These are phyloP conservation scores for Boletus fagicola DNA, from an alignment of 768 basidiomycete species.

Conservation along the genomic window DNA sequence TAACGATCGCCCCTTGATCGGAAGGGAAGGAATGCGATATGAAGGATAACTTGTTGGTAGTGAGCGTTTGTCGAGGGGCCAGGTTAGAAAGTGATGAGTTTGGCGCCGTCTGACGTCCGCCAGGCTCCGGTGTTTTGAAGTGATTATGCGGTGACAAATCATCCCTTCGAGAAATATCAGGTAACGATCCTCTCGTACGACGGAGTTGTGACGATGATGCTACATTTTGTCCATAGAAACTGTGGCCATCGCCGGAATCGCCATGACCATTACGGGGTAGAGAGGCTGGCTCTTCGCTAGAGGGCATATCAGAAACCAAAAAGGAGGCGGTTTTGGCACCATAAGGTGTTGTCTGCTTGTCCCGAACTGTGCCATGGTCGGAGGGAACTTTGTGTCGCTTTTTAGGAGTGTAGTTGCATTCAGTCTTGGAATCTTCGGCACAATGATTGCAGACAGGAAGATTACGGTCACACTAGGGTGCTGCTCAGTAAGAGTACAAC, in stretches of 20 bases:
- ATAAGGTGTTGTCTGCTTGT: slow-evolving; percentile 41
- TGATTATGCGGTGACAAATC: slow-evolving; percentile 16
- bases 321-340: slow-evolving; percentile 49
- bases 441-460: slow-evolving; percentile 72
- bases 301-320: slow-evolving; percentile 41
- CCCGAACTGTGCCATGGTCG: slow-evolving; percentile 39
- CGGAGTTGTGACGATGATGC: slow-evolving; percentile 35
- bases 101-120: slow-evolving; percentile 18
- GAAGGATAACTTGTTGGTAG: slow-evolving; percentile 38
- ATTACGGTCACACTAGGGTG: slow-evolving; percentile 63
- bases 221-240: slow-evolving; percentile 50
- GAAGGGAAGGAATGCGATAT: slow-evolving; percentile 43
- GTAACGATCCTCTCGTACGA: slow-evolving; percentile 26
- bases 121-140: slow-evolving; percentile 25
- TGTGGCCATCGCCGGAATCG: slow-evolving; percentile 35
- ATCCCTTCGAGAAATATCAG: slow-evolving; percentile 19
- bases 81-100: slow-evolving; percentile 23
- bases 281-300: slow-evolving; percentile 32
- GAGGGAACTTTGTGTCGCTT: slow-evolving; percentile 56
- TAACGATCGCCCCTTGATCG: slow-evolving; percentile 38
- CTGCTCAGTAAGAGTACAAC: slow-evolving; percentile 1
- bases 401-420: slow-evolving; percentile 74
- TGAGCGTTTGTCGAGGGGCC: slow-evolving; percentile 25
- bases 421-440: slow-evolving; percentile 46
- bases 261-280: slow-evolving; percentile 15